Evolutionary conservation across 2,329 filamentous ascomycete species (phyloP), one percentile per base, ranked within the genome.

Genomic region (Exophiala sideris): DNA sequence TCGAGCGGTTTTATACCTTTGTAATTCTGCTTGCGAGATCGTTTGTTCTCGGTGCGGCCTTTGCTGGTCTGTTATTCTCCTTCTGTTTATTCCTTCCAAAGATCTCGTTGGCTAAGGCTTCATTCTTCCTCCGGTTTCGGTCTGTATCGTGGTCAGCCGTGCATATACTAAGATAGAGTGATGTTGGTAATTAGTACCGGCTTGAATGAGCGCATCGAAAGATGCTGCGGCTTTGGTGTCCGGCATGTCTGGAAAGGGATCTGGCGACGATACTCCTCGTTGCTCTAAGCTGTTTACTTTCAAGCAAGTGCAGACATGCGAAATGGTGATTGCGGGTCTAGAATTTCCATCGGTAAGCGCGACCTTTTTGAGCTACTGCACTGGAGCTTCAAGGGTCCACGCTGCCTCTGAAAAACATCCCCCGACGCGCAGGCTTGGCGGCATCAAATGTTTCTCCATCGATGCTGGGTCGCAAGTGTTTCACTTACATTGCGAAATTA

Each of bases 21-120:
- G 74, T 73, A 33, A 84, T 72, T 44, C 81, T 80, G 68, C 82
- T 85, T 47, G 82, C 79, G 29, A 85, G 73, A 47, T 72, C 77
- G 2, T 70, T 73, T 59, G 73, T 58, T 21, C 45, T 49, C 76
- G 66, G 69, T 75, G 64, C 70, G 58, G 66, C 68, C 66, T 64
- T 73, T 66, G 56, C 69, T 70, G 59, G 68, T 68, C 57, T 63
- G 24, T 42, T 69, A 66, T 34, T 68, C 62, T 47, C 71, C 9
- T 78, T 73, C 60, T 77, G 74, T 61, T 80, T 74, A 56, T 76
- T 78, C 59, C 72, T 75, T 40, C 80, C 80, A 29, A 86, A 75
- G 39, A 86, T 79, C 64, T 83, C 72, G 60, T 80, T 79, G 44
- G 83, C 82, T 3, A 85, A 74, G 1, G 72, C 70, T 64, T 83